phyloP scores from a whole-genome alignment of 2,329 filamentous ascomycete genomes.

The Microdochium paspali region DNA sequence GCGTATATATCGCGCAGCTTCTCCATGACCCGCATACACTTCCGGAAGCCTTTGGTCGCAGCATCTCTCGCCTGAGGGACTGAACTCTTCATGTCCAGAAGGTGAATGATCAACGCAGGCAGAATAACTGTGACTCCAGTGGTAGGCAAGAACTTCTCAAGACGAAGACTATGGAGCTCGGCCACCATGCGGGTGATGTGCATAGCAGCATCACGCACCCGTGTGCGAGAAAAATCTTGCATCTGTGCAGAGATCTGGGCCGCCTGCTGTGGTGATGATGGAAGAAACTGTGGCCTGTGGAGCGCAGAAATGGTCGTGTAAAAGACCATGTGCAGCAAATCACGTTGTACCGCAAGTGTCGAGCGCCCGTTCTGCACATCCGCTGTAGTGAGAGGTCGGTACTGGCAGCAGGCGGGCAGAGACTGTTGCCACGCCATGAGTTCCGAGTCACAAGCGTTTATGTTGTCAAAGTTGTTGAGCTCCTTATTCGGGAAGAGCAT shows the following conservation, averaged over 20 bases:
- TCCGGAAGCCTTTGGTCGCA: conserved; percentile 73
- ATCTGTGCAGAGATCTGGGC: conserved; percentile 53
- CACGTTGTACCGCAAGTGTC: conserved; percentile 61
- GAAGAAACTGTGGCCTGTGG: conserved; percentile 83
- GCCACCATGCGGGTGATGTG: conserved; percentile 80
- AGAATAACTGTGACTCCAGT: conserved; percentile 86
- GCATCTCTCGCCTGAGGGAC: conserved; percentile 61
- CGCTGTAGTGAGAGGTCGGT: conserved; percentile 43
- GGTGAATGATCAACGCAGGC: conserved; percentile 87
- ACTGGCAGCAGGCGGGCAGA: conserved; percentile 63
- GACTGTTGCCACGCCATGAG: conserved; percentile 68
- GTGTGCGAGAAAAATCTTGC: conserved; percentile 72
- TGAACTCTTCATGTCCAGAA: conserved; percentile 83
- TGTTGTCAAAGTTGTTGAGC: conserved; percentile 70
- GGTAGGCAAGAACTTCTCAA: conserved; percentile 76
- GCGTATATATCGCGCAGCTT: conserved; percentile 82
- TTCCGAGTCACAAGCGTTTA: conserved; percentile 70
- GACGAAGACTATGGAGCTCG: conserved; percentile 60
- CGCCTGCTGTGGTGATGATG: conserved; percentile 50
- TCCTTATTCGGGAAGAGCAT: conserved; percentile 88
- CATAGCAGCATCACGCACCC: conserved; percentile 73
- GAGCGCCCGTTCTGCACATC: conserved; percentile 52
- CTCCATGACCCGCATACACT: conserved; percentile 88
- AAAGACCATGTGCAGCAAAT: conserved; percentile 89
- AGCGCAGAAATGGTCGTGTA: conserved; percentile 85